phyloP scores from a whole-genome alignment of 1,139 yeast species.

The Hyphopichia wangnamkhiaoensis region DNA sequence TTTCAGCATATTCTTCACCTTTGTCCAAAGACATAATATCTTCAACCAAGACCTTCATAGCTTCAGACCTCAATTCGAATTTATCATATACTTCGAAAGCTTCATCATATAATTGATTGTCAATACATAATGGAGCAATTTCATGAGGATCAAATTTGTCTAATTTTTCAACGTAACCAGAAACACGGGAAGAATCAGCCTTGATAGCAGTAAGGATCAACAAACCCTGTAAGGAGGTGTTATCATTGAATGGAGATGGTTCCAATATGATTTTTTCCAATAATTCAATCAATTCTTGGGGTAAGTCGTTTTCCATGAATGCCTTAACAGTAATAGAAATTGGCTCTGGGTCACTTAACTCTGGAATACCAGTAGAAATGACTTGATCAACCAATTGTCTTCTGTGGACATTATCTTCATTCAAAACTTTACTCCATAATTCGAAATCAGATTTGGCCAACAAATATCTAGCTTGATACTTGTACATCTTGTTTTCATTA shows the following conservation, averaged over 20 bases:
- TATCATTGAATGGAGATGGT: constrained; percentile 95
- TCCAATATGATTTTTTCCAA: constrained; percentile 94
- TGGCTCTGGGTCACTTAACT: constrained; percentile 92
- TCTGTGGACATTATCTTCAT: constrained; percentile 78
- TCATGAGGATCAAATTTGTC: constrained; percentile 92
- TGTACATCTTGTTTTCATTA: constrained; percentile 96
- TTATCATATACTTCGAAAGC: constrained; percentile 92
- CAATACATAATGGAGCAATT: constrained; percentile 90
- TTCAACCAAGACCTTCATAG: constrained; percentile 88
- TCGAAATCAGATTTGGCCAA: constrained; percentile 79
- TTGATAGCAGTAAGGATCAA: constrained; percentile 91
- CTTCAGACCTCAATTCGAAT: constrained; percentile 74
- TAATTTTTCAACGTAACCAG: constrained; percentile 80
- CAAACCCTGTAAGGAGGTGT: constrained; percentile 91
- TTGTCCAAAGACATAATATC: constrained; percentile 93
- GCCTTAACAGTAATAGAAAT: constrained; percentile 95
- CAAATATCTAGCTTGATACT: constrained; percentile 95
- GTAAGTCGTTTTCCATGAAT: constrained; percentile 93
- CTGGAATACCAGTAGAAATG: constrained; percentile 96
- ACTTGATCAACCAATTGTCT: constrained; percentile 91
- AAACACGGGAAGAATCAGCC: constrained; percentile 87
- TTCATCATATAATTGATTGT: constrained; percentile 86
- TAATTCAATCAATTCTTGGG: constrained; percentile 88
- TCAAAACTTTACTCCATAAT: constrained; percentile 80
- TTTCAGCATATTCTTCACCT: constrained; percentile 92